Conservation (phyloP, 139 green algal species). For the Chlamydomonas eustigma region DNA sequence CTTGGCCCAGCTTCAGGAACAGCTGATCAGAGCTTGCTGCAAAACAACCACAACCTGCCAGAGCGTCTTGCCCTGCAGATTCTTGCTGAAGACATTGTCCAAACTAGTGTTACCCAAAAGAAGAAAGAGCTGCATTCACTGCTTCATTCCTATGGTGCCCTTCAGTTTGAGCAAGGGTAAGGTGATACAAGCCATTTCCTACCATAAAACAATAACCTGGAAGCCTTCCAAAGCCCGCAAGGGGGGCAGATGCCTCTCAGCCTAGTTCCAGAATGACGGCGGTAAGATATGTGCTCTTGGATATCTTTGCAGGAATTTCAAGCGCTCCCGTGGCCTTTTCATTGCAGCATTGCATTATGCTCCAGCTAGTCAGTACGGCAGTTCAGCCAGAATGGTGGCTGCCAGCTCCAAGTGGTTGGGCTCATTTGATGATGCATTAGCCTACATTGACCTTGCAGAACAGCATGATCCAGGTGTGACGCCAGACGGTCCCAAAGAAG, state of each 20-base stretch:
- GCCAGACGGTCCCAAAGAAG: too few species aligned
- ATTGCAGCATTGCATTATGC: conserved; percentile 1
- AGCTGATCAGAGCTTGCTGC: not conserved
- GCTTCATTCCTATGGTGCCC: not conserved
- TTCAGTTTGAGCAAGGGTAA: not conserved
- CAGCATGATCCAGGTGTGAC: not conserved
- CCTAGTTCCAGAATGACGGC: not conserved
- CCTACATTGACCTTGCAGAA: not conserved
- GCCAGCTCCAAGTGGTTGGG: not conserved
- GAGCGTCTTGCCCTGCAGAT: not conserved
- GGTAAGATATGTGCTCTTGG: not conserved
- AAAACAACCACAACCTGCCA: not conserved
- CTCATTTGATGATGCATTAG: not conserved
- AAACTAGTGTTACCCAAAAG: not conserved
- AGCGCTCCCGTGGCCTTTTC: not conserved
- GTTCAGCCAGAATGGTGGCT: not conserved
- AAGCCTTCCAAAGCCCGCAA: not conserved
- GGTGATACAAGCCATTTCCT: not conserved
- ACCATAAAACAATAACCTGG: not conserved
- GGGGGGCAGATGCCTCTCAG: not conserved
- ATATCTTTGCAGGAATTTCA: conserved; percentile 1
- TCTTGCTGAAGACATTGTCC: not conserved
- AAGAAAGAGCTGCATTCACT: not conserved
- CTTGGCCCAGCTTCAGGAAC: too few species aligned
- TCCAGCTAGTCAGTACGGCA: not conserved